A percentile compares a stretch with the other conserved stretches of the same genome.
phyloP scores from a whole-genome alignment of 2,329 filamentous ascomycete species.

The Penicillium paneum region DNA sequence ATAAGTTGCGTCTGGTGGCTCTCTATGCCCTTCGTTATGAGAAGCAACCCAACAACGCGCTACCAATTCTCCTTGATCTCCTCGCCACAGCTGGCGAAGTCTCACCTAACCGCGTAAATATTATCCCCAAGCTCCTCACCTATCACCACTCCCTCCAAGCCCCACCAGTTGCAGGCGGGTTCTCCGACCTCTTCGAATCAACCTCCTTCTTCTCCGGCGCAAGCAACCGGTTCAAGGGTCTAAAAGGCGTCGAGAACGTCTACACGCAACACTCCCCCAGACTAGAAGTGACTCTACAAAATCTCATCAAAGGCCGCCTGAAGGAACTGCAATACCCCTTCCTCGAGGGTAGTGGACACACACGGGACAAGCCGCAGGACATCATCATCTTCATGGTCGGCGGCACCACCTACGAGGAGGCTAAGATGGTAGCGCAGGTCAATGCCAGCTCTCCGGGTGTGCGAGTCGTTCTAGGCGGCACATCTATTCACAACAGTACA shows the following conservation, averaged over 20 bases:
- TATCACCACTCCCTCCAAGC: conserved; percentile 87
- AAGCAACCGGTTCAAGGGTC: conserved; percentile 81
- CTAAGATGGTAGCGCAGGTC: conserved; percentile 90
- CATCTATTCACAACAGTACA: conserved; percentile 79
- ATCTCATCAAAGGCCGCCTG: conserved; percentile 85
- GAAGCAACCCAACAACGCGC: conserved; percentile 76
- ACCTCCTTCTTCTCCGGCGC: conserved; percentile 88
- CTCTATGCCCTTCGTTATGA: conserved; percentile 94
- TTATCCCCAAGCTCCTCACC: conserved; percentile 75
- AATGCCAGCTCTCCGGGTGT: conserved; percentile 88
- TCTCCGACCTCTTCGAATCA: conserved; percentile 88
- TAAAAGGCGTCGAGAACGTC: conserved; percentile 97
- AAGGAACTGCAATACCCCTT: conserved; percentile 89
- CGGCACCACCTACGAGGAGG: conserved; percentile 92
- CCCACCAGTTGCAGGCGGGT: conserved; percentile 69
- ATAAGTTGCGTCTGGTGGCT: conserved; percentile 84
- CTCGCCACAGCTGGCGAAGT: conserved; percentile 81
- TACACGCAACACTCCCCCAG: conserved; percentile 96
- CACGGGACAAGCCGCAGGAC: conserved; percentile 93
- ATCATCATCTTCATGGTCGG: conserved; percentile 93
- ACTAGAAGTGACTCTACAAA: conserved; percentile 82
- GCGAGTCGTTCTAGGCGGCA: conserved; percentile 84
- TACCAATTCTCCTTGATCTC: conserved; percentile 82
- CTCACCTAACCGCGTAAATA: conserved; percentile 68
- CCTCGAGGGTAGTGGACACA: conserved; percentile 80